These are phyloP conservation scores for Chloranthus sessilifolius DNA, from an alignment of 164 flowering plant species.

Conservation along the genomic window DNA sequence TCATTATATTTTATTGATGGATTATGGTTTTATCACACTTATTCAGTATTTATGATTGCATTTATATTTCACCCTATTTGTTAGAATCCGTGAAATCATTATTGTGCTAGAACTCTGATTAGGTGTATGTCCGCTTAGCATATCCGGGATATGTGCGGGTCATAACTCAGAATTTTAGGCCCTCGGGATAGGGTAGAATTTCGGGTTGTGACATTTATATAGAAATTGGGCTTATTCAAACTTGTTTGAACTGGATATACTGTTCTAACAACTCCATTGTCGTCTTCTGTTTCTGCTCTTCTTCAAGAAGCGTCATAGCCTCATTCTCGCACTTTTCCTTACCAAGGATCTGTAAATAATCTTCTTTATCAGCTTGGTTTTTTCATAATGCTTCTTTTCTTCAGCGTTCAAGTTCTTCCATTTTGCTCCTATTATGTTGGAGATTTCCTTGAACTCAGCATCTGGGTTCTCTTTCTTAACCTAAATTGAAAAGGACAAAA, in stretches of 20 bases:
- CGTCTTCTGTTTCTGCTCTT: constrained; percentile 85
- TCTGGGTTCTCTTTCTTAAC: constrained; percentile 75
- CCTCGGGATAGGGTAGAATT: no score
- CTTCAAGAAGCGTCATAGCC: constrained; percentile 82
- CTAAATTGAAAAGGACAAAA: constrained; percentile 19
- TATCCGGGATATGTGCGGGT: no score
- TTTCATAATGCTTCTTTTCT: constrained; percentile 94
- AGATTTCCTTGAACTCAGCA: constrained; percentile 73
- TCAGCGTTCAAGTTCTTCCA: constrained; percentile 76
- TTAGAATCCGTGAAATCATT: no score
- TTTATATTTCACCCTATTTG: no score
- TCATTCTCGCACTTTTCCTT: constrained; percentile 86
- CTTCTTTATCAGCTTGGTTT: constrained; percentile 72
- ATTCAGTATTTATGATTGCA: no score
- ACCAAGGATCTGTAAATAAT: constrained; percentile 61
- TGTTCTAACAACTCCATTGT: constrained; percentile 94
- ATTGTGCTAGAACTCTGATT: no score
- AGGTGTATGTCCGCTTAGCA: no score
- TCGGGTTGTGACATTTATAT: no score
- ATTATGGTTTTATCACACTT: no score
- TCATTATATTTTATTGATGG: no score
- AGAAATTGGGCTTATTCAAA: background rate
- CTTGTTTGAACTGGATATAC: constrained; percentile 70
- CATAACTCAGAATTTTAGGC: no score
- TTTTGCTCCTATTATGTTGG: constrained; percentile 69